phyloP scores from a whole-genome alignment of 257 asterid species.

The Jasminum sambac region DNA sequence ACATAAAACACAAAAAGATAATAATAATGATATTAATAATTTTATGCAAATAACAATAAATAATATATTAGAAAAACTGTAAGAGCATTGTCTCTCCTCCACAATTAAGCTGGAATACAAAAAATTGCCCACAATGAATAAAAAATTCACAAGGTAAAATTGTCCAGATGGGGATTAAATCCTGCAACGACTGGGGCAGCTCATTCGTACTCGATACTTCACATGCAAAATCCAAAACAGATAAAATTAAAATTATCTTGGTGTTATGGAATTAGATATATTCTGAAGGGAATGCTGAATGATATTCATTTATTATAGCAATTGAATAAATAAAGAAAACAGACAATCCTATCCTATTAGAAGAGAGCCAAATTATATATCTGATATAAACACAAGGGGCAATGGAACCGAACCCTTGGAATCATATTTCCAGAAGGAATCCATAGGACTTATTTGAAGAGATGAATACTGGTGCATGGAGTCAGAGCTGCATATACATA shows the following conservation, averaged over 20 bases:
- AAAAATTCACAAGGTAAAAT: background rate
- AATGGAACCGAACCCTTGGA: background rate
- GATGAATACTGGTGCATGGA: slow-evolving; percentile 16
- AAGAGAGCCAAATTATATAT: background rate
- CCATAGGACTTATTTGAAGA: background rate
- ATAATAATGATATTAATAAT: no score
- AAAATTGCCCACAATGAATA: background rate
- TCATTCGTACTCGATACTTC: slow-evolving; percentile 10
- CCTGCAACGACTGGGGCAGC: background rate
- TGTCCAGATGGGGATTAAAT: background rate
- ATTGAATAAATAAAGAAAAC: background rate
- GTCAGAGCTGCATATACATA: slow-evolving; percentile 7
- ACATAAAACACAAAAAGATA: background rate
- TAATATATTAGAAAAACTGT: background rate
- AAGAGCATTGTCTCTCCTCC: background rate
- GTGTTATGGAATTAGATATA: background rate
- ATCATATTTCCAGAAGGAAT: background rate
- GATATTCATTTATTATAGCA: slow-evolving; percentile 5
- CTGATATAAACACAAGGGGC: background rate
- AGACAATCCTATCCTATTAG: background rate
- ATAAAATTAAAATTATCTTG: background rate
- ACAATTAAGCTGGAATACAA: background rate
- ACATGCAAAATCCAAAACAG: slow-evolving; percentile 1
- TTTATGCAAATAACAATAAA: no score
- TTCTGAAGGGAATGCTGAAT: background rate